phyloP scores from a whole-genome alignment of 768 basidiomycete genomes.

The Boletus subcaerulescens region DNA sequence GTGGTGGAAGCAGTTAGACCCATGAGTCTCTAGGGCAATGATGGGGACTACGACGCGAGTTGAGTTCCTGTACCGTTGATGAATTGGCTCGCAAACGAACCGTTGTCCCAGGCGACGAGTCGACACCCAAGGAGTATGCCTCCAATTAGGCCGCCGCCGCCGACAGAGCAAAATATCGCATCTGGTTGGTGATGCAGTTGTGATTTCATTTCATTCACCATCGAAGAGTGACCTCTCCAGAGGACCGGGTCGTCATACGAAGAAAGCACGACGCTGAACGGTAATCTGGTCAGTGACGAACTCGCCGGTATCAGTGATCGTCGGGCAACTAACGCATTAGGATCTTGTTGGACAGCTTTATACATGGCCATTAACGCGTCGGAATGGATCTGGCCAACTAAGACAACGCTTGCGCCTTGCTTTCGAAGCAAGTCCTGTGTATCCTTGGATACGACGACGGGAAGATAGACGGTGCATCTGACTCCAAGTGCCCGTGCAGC shows the following conservation, averaged over 20 bases:
- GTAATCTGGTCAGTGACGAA: neutral
- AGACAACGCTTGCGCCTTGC: constrained; percentile 56
- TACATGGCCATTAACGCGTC: constrained; percentile 55
- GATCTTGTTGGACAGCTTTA: constrained; percentile 41
- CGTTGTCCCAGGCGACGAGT: constrained; percentile 62
- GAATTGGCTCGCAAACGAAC: constrained; percentile 36
- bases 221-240: constrained; percentile 78
- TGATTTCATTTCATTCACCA: constrained; percentile 58
- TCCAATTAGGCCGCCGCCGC: constrained; percentile 69
- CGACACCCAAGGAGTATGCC: constrained; percentile 70
- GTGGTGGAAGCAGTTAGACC: constrained; percentile 72
- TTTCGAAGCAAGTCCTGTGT: constrained; percentile 50
- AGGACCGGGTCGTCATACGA: constrained; percentile 67
- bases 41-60: constrained; percentile 51
- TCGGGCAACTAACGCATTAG: constrained; percentile 38
- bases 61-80: neutral
- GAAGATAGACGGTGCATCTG: constrained; percentile 67
- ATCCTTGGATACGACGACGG: constrained; percentile 46
- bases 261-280: constrained; percentile 58
- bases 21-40: constrained; percentile 66
- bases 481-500: constrained; percentile 54
- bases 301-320: neutral
- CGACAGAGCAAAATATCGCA: constrained; percentile 76
- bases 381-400: constrained; percentile 55
- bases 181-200: constrained; percentile 58